A percentile compares a stretch with the other conserved stretches of the same genome.
These are phyloP conservation scores for Ilyonectria mors-panacis DNA, from an alignment of 2,329 filamentous ascomycete species.

Conservation along the genomic window DNA sequence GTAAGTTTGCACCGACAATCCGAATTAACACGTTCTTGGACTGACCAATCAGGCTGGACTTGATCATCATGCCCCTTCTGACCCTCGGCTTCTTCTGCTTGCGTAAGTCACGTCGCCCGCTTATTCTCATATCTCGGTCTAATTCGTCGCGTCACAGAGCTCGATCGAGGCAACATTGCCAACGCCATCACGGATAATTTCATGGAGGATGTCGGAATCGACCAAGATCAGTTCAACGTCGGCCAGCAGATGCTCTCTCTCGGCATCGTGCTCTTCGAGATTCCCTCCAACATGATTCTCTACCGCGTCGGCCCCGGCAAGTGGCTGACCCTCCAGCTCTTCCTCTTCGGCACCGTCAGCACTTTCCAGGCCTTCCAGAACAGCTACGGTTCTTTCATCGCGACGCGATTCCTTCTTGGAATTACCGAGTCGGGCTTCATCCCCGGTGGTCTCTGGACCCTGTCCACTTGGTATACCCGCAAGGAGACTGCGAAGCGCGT, in stretches of 20 bases:
- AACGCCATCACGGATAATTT: constrained; percentile 66
- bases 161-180: constrained; percentile 60
- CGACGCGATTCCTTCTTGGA: constrained; percentile 66
- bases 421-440: constrained; percentile 70
- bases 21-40: not conserved
- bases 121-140: not conserved
- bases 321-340: constrained; percentile 68
- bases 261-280: constrained; percentile 64
- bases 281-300: constrained; percentile 55
- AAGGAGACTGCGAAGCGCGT: constrained; percentile 67
- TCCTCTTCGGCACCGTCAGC: constrained; percentile 67
- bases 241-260: constrained; percentile 66
- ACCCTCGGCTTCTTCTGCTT: constrained; percentile 60
- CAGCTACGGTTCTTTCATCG: constrained; percentile 63
- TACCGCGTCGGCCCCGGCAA: constrained; percentile 59
- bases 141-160: constrained; percentile 44
- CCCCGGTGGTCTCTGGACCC: constrained; percentile 64
- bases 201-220: constrained; percentile 64
- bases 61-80: constrained; percentile 60
- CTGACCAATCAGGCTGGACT: constrained; percentile 51
- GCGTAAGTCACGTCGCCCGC: constrained; percentile 49
- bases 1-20: constrained; percentile 40
- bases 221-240: constrained; percentile 66
- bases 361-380: constrained; percentile 69
- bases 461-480: constrained; percentile 70